Base-by-base conservation (phyloP, 2,329 filamentous ascomycete species). In the Periconia sp. region DNA sequence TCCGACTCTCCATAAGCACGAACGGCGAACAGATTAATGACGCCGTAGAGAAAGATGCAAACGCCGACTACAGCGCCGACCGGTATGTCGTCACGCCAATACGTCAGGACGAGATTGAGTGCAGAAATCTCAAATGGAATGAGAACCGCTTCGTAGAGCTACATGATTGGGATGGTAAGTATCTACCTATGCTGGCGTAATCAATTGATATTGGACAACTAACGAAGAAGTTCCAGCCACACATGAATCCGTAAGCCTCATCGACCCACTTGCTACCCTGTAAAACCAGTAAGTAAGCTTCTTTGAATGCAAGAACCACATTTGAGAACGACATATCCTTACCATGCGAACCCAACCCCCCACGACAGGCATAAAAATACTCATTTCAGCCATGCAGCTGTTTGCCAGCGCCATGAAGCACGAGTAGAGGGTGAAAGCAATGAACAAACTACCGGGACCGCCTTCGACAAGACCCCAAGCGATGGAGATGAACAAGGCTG, bases 311-410 rank as follows among this genome's bases (percentile, higher is more conserved):
- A n/a, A 27, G 23, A 27, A 27, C 23, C 23, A 27, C 23, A 27
- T 27, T 27, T 8, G 23, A 27, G 23, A 27, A 27, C 23, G 23
- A 27, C 8, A 8, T 27, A 27, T 27, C 15, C 33, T 37, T 37
- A 37, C 33, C 56, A 85, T 77, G 49, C 83, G 81, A 56, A 86
- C 81, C 65, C 85, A 86, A 2, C 80, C 80, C 49, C 83, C 83
- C 27, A 77, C 79, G 23, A 87, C 78, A 23, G 84, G 84, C 76
- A 83, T 82, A 52, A 80, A 79, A n/a, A 79, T 77, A 37, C 74
- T 79, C 83, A 87, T 86, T 67, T 87, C 84, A 3, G 84, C 83
- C 47, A 85, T 74, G 56, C 78, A 80, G 62, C 84, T 85, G 76
- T 85, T 85, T 65, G 85, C 80, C 45, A 83, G 71, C 15, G 74